Base-by-base conservation (phyloP, 805 yeast genomes). In the Saturnispora diversa region DNA sequence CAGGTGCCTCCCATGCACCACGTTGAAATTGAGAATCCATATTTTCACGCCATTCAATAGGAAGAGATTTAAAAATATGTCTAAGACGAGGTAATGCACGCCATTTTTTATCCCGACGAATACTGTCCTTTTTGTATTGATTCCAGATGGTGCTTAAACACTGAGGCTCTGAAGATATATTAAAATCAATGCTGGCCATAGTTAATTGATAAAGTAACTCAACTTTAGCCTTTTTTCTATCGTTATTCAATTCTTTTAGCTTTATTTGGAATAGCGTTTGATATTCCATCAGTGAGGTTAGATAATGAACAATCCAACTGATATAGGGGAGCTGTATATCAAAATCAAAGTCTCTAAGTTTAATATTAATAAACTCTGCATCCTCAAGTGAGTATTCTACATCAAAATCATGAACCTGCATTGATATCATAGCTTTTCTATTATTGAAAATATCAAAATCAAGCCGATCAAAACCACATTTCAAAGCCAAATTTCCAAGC, bases 21-120 rank as follows among this genome's bases (percentile, higher is more conserved):
- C 50, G 43, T 1, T 55, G 51, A 35, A 73, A 56, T 17, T 49
- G 40, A 1, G 51, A 35, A 29, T 68, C 64, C 5, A 63, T 57
- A 1, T 55, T 53, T 0, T 42, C 46, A 2, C 54, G 47, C 83
- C 87, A 80, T 1, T 61, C 58, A 0, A 45, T 43, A 0, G 94
- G 88, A 6, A 84, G 59, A 46, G 67, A 66, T 5, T 73, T 65
- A 28, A 77, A 57, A 17, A 88, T 74, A 55, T 90, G 94, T 23
- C 97, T 69, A 31, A 92, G 60, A 27, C 95, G 69, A 2, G 86
- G 76, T 31, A 85, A 66, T 16, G 88, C 72, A 51, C 85, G 83
- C 98, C 98, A 92, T 51, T 94, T 77, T 49, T 86, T 84, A 45
- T 77, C 75, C 19, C 80, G 74, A 47, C 98, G 66, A 39, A 39